Percentiles rank a stretch among this genome's conserved stretches.
These are phyloP conservation scores for Diversispora epigaea DNA, from an alignment of 192 early-diverging fungal species.

Conservation along the genomic window DNA sequence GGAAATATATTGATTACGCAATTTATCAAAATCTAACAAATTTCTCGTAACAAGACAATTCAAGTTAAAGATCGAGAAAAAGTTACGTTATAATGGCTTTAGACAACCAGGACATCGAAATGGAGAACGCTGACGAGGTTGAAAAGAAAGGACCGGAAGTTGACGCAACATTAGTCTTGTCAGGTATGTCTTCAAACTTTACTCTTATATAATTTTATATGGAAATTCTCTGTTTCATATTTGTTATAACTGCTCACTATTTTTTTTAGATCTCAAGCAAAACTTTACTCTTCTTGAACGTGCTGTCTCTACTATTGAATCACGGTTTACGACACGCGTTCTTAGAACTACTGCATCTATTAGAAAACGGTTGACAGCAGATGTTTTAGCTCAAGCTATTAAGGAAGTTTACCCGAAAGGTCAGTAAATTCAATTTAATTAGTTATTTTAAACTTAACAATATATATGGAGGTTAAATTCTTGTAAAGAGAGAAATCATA, in stretches of 20 bases:
- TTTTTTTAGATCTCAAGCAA: conserved; percentile 78
- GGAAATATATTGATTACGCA: too few species aligned
- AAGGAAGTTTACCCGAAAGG: conserved; percentile 51
- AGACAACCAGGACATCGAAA: conserved; percentile 23
- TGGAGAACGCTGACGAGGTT: conserved; percentile 18
- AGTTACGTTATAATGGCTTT: background rate
- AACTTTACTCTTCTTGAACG: conserved; percentile 81
- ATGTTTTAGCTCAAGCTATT: conserved; percentile 62
- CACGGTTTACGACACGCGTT: conserved; percentile 86
- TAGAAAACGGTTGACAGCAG: conserved; percentile 72
- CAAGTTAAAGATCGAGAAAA: too few species aligned
- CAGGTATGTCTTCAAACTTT: background rate
- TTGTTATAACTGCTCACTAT: too few species aligned
- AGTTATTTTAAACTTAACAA: background rate
- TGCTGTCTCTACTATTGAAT: conserved; percentile 80
- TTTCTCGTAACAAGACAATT: too few species aligned
- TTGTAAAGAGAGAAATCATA: background rate
- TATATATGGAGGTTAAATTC: background rate
- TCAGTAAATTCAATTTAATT: conserved; percentile 30
- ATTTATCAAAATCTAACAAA: too few species aligned
- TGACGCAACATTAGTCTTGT: conserved; percentile 12
- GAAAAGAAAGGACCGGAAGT: conserved; percentile 17
- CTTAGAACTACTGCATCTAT: conserved; percentile 77
- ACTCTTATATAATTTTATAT: too few species aligned
- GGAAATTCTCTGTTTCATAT: background rate